phyloP scores from a whole-genome alignment of 257 asterid genomes.

The Knoxia roxburghii region DNA sequence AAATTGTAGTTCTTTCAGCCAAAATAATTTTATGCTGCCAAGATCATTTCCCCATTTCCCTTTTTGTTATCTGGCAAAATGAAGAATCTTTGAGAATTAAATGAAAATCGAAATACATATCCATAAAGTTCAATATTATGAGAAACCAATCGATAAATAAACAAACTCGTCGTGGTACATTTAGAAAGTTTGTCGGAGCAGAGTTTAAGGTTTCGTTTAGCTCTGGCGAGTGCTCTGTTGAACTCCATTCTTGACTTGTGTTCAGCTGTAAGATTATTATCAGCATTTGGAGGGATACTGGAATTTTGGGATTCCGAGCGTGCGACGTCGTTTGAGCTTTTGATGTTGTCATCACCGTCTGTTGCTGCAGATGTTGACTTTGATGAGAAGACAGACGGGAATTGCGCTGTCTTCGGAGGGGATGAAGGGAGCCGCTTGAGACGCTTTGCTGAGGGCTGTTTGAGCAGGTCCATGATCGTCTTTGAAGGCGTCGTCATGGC shows the following conservation, averaged over 20 bases:
- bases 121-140: background rate
- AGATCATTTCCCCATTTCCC: background rate
- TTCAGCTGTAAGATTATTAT: slow-evolving; percentile 38
- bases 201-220: slow-evolving; percentile 60
- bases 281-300: background rate
- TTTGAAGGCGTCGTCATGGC: slow-evolving; percentile 36
- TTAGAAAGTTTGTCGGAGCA: slow-evolving; percentile 56
- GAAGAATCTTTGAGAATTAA: slow-evolving; percentile 18
- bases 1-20: too few species aligned
- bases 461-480: slow-evolving; percentile 67
- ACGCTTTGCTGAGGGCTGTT: slow-evolving; percentile 80
- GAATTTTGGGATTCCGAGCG: slow-evolving; percentile 3
- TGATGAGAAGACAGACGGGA: background rate
- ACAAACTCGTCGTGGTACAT: slow-evolving; percentile 37
- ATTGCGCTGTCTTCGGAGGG: slow-evolving; percentile 1
- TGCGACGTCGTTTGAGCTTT: slow-evolving; percentile 18
- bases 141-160: too few species aligned
- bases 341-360: background rate
- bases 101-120: background rate
- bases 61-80: background rate
- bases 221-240: slow-evolving; percentile 68
- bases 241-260: slow-evolving; percentile 62
- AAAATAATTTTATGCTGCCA: background rate
- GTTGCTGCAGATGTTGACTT: slow-evolving; percentile 4
- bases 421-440: slow-evolving; percentile 27